Evolutionary conservation across 2,329 filamentous ascomycete species (phyloP), one percentile per base, ranked within the genome.

Genomic region (Pezicula neosporulosa): DNA sequence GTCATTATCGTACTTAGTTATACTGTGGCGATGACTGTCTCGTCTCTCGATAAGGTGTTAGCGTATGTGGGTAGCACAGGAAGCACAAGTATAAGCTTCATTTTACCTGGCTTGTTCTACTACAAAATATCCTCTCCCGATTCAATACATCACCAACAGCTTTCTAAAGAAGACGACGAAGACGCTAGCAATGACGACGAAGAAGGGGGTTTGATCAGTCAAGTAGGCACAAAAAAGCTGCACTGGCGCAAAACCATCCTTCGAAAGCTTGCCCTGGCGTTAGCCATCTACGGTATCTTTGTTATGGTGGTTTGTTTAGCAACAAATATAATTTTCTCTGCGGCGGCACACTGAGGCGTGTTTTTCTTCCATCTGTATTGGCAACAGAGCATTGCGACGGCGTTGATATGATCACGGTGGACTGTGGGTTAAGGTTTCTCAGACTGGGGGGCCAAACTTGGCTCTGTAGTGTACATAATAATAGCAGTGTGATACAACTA

Each of bases 91-190:
- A 99, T 99, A 63, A 96, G 90, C 55, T 99, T 99, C 68, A 97
- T 99, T 58, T 78, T 99, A 0, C 94, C 94, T 0, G 94, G 94
- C 0, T 72, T 99, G 4, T 99, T 99, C 70, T 99, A 97, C 71
- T 99, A 97, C 74, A 97, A 97, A 71, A 97, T 99, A 54, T 95
- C 90, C 12, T 85, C 90, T 21, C 94, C 94, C 0, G 87, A 96
- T 50, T 93, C 89, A 42, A 80, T 86, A 27, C 84, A 93, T 56
- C 91, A 97, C 62, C 93, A 96, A 67, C 83, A 87, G 13, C 75
- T 97, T 9, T 76, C 90, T 56, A 97, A 97, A 68, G 91, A 94
- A 63, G 90, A 97, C 59, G 94, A 97, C 61, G 89, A 93, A 57
- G 77, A 81, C 36, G 86, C 88, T 45, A 77, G 77, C 24, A 76